Evolutionary conservation across 345 rosid genomes (phyloP), one percentile per base, ranked within the genome.

Genomic region (Passiflora organensis): DNA sequence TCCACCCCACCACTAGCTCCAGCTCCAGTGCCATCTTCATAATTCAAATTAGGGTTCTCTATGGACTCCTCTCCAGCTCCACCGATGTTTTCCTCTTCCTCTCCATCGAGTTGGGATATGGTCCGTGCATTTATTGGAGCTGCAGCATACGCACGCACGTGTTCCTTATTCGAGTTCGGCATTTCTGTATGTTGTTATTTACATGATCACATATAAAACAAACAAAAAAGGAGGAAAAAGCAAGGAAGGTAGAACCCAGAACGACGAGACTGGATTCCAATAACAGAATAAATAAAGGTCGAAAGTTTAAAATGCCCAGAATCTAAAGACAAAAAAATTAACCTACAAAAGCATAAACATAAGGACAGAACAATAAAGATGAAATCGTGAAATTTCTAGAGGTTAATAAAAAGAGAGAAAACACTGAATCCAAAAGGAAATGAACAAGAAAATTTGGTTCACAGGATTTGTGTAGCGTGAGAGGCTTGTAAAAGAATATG

Each of bases 31-130:
- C 46, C 55, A 28, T 71, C 72, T 44, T 71, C 73, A 65, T 59
- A 68, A 17, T 48, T 60, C 13, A 57, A 44, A 18, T 63, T 68
- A 10, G 73, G 55, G 56, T 75, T 65, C 45, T 71, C 76, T 47
- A 64, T 47, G n/a, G 76, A 60, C 56, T 67, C 76, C 47, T 75
- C 79, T 20, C 71, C 71, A 10, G 51, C 66, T 14, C 53, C 61
- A 0, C 18, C 54, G 15, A 64, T 28, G 48, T 69, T 58, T 2
- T 48, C 71, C 15, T 60, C n/a, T n/a, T n/a, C 62, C 5, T 61
- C 71, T 1, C 52, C 76, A 24, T 63, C 67, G 4, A 63, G 65
- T 24, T 51, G 51, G 13, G n/a, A n/a, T n/a, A n/a, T n/a, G n/a
- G n/a, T n/a, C n/a, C 39, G 69, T 49, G 48, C 45, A 11, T 53